Conservation (phyloP, 2,329 filamentous ascomycete genomes). For the Talaromyces sp. region DNA sequence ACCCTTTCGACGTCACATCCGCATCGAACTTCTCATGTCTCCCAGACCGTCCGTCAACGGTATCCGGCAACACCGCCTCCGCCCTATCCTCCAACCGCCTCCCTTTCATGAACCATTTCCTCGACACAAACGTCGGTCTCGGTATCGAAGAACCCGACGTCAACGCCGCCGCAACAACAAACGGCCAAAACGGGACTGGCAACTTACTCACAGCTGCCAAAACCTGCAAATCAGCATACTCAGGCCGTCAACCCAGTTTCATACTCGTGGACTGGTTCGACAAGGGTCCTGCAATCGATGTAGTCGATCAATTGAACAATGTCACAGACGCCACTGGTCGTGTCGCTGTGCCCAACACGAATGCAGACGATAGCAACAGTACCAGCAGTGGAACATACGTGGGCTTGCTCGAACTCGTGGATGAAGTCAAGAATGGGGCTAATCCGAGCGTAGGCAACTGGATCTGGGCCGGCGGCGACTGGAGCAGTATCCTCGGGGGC, state of each 20-base stretch:
- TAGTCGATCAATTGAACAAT: constrained; percentile 66
- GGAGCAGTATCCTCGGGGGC: constrained; percentile 39
- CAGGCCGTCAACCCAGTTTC: constrained; percentile 62
- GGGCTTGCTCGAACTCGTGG: constrained; percentile 37
- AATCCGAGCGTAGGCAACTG: constrained; percentile 41
- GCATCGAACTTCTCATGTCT: constrained; percentile 68
- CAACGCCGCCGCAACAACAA: constrained; percentile 61
- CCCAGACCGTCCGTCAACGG: constrained; percentile 60
- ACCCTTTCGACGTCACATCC: constrained; percentile 61
- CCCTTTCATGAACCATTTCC: constrained; percentile 77
- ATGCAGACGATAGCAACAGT: constrained; percentile 24
- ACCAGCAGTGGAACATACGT: constrained; percentile 37
- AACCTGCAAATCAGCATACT: constrained; percentile 56
- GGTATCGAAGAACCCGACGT: constrained; percentile 61
- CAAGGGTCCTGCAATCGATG: constrained; percentile 64
- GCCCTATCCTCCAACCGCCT: constrained; percentile 60
- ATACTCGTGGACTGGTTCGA: constrained; percentile 79
- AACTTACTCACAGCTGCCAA: constrained; percentile 48
- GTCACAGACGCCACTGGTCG: constrained; percentile 48
- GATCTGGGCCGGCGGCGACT: constrained; percentile 44
- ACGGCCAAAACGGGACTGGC: constrained; percentile 59
- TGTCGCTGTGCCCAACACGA: constrained; percentile 29
- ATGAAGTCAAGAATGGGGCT: constrained; percentile 35
- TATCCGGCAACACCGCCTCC: constrained; percentile 44
- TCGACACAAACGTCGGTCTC: constrained; percentile 55